A percentile compares a stretch with the other conserved stretches of the same genome.
Evolutionary conservation across 306 rosid species (phyloP).

Genomic region (barrel medic (Medicago truncatula)): MtrunA17r5.0-ANR NC_053048.1:2251501-2252000

Average conservation of each 20-base stretch:
- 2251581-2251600: background rate
- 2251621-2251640: slow-evolving; percentile 81
- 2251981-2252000: background rate
- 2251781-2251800: background rate
- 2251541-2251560: background rate
- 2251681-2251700: slow-evolving; percentile 88
- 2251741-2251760: slow-evolving; percentile 24
- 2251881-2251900: background rate
- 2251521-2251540: background rate
- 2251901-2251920: background rate
- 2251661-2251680: slow-evolving; percentile 81
- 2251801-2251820: slow-evolving; percentile 4
- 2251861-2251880: background rate
- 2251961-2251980: slow-evolving; percentile 7
- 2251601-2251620: slow-evolving; percentile 12
- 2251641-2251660: slow-evolving; percentile 90
- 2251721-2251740: slow-evolving; percentile 40
- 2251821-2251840: background rate
- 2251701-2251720: slow-evolving; percentile 76
- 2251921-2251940: too few relatives aligned
- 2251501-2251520: slow-evolving; percentile 4
- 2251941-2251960: background rate
- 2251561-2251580: background rate
- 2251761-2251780: background rate
- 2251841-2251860: background rate